Conservation (phyloP, 169 alveolate genomes). For the Plasmodium falciparum region DNA sequence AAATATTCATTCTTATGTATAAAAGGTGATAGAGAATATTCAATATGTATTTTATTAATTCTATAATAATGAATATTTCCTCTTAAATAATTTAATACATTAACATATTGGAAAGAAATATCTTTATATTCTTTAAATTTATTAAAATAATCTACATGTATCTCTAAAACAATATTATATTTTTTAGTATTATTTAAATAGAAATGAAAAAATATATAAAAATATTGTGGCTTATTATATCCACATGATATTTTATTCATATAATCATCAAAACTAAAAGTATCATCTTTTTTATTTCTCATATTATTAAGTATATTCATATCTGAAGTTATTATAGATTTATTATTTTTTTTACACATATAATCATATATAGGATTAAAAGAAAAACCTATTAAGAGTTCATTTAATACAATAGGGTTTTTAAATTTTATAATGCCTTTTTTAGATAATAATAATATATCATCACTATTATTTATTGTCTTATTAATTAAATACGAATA, state of each 20-base stretch:
- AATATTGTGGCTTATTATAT: constrained; percentile 3
- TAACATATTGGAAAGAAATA: constrained; percentile 19
- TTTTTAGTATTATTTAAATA: constrained; percentile 33
- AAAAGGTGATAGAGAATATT: constrained; percentile 27
- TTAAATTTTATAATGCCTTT: constrained; percentile 33
- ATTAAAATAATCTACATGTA: constrained; percentile 18
- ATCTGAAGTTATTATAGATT: neutral
- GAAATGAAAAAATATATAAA: constrained; percentile 51
- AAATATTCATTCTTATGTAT: neutral
- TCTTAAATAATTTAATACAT: constrained; percentile 39
- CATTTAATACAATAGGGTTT: constrained; percentile 41
- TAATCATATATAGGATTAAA: constrained; percentile 33
- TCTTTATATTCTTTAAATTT: neutral
- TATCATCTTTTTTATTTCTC: neutral
- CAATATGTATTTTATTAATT: constrained; percentile 65
- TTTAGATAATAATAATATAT: constrained; percentile 37
- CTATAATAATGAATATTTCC: constrained; percentile 43
- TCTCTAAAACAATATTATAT: constrained; percentile 20
- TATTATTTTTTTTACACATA: constrained; percentile 3
- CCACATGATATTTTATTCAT: neutral
- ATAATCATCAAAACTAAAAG: neutral
- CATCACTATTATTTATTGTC: neutral
- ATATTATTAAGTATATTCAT: neutral
- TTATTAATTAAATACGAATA: constrained; percentile 2
- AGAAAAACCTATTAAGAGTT: constrained; percentile 31